A percentile compares a stretch with the other conserved stretches of the same genome.
These are phyloP conservation scores for Leishmania tropica DNA, from an alignment of 208 protist species.

Conservation along the genomic window DNA sequence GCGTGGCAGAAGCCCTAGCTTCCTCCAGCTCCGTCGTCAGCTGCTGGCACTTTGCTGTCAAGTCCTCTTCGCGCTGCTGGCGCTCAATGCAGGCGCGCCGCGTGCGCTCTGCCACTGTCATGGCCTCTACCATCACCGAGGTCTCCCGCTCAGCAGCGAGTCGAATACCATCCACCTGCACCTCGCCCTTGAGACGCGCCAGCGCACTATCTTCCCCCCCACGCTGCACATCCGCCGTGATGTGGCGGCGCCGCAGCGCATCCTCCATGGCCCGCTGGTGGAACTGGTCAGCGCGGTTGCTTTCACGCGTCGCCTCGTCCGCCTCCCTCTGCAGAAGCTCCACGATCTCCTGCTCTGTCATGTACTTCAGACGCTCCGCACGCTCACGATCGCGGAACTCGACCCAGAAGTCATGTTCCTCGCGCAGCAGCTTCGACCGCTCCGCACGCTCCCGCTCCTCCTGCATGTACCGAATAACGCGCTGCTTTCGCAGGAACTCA, in stretches of 20 bases:
- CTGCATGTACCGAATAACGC: slow-evolving; percentile 87
- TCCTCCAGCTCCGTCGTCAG: slow-evolving; percentile 42
- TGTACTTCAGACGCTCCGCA: slow-evolving; percentile 69
- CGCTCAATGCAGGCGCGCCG: slow-evolving; percentile 22
- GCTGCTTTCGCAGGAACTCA: slow-evolving; percentile 82
- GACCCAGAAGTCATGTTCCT: slow-evolving; percentile 80
- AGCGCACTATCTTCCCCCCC: slow-evolving; percentile 35
- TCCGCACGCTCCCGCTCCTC: slow-evolving; percentile 76
- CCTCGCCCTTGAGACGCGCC: slow-evolving; percentile 29
- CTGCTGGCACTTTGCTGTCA: slow-evolving; percentile 27
- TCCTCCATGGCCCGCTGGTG: slow-evolving; percentile 43
- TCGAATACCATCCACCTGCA: slow-evolving; percentile 19
- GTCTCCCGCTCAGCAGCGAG: slow-evolving; percentile 28
- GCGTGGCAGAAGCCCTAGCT: slow-evolving; percentile 34
- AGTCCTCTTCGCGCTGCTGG: slow-evolving; percentile 35
- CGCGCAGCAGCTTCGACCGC: slow-evolving; percentile 64
- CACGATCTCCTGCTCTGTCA: slow-evolving; percentile 71
- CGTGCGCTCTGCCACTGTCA: slow-evolving; percentile 25
- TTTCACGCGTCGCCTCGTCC: slow-evolving; percentile 43
- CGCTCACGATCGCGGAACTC: slow-evolving; percentile 70
- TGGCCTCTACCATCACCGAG: slow-evolving; percentile 27
- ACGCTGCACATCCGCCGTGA: slow-evolving; percentile 22
- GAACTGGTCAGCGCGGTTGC: slow-evolving; percentile 40
- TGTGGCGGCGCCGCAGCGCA: slow-evolving; percentile 36
- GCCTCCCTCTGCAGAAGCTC: slow-evolving; percentile 73